phyloP scores from a whole-genome alignment of 2,329 filamentous ascomycete species.

The Fusarium sambucinum region DNA sequence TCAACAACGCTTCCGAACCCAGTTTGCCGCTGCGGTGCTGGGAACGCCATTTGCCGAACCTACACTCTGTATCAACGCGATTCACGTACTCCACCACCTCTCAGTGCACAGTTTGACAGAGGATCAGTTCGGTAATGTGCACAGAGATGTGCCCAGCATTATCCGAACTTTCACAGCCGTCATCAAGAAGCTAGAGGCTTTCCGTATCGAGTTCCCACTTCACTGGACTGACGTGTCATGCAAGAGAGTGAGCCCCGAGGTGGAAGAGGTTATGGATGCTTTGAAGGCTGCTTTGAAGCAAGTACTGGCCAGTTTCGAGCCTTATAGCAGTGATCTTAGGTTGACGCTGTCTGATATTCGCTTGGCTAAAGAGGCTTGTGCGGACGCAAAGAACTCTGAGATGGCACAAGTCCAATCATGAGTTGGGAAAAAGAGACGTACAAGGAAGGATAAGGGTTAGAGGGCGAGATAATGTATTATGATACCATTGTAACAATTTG shows the following conservation, averaged over 20 bases:
- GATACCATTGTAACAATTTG: slow-evolving; percentile 45
- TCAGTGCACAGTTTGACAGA: slow-evolving; percentile 80
- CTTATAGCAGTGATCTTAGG: slow-evolving; percentile 77
- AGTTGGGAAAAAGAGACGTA: not conserved
- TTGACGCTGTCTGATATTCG: slow-evolving; percentile 78
- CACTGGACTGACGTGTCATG: slow-evolving; percentile 85
- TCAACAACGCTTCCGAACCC: slow-evolving; percentile 74
- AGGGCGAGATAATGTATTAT: slow-evolving; percentile 46
- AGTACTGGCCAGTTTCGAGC: slow-evolving; percentile 78
- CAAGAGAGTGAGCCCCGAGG: slow-evolving; percentile 68
- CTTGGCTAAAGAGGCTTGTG: slow-evolving; percentile 76
- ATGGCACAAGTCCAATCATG: slow-evolving; percentile 50
- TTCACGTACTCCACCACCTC: slow-evolving; percentile 76
- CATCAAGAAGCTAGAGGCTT: slow-evolving; percentile 76
- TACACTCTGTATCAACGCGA: slow-evolving; percentile 76
- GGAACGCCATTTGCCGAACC: slow-evolving; percentile 79
- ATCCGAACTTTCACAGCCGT: slow-evolving; percentile 78
- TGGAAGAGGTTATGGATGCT: slow-evolving; percentile 75
- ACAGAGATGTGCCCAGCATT: slow-evolving; percentile 80
- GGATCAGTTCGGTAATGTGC: slow-evolving; percentile 88
- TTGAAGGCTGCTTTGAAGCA: slow-evolving; percentile 74
- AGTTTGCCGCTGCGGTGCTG: slow-evolving; percentile 75
- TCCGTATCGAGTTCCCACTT: slow-evolving; percentile 68
- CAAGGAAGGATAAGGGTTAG: slow-evolving; percentile 15
- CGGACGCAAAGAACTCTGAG: slow-evolving; percentile 49